phyloP scores from a whole-genome alignment of 2,329 filamentous ascomycete genomes.

The Penicillium paneum region DNA sequence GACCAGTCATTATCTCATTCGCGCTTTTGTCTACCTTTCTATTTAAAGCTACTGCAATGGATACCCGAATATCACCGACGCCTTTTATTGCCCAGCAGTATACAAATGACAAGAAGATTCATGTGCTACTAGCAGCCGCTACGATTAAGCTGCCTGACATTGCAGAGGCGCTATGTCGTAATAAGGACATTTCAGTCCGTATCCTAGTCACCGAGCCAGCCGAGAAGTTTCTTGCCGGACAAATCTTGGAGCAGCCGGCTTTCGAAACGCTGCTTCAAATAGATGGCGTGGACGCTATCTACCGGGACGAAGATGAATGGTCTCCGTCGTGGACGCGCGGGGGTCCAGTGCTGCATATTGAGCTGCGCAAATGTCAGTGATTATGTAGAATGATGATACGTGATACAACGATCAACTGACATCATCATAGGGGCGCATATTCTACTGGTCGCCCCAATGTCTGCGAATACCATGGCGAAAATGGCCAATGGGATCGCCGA shows the following conservation, averaged over 20 bases:
- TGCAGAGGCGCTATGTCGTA: slow-evolving; percentile 47
- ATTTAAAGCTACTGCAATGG: neutral
- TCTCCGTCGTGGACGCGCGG: slow-evolving; percentile 70
- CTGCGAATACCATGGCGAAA: slow-evolving; percentile 83
- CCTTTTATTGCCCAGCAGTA: slow-evolving; percentile 18
- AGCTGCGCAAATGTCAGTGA: slow-evolving; percentile 58
- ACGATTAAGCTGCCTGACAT: slow-evolving; percentile 79
- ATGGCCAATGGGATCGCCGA: slow-evolving; percentile 75
- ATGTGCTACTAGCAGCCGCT: slow-evolving; percentile 63
- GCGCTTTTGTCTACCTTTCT: neutral
- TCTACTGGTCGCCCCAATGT: slow-evolving; percentile 74
- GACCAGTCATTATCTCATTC: neutral
- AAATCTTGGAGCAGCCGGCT: slow-evolving; percentile 72
- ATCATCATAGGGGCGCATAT: slow-evolving; percentile 65
- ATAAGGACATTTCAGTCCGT: slow-evolving; percentile 67
- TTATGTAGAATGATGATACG: neutral
- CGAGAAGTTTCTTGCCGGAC: slow-evolving; percentile 70
- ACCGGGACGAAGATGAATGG: slow-evolving; percentile 87
- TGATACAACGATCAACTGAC: neutral
- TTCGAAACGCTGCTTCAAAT: slow-evolving; percentile 57
- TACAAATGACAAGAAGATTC: slow-evolving; percentile 25
- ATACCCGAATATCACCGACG: neutral
- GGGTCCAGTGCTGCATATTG: slow-evolving; percentile 83
- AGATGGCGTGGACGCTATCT: slow-evolving; percentile 74
- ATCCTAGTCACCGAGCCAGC: slow-evolving; percentile 75